Conservation (phyloP, 2,329 filamentous ascomycete species). For the Ophiocordyceps unilateralis region DNA sequence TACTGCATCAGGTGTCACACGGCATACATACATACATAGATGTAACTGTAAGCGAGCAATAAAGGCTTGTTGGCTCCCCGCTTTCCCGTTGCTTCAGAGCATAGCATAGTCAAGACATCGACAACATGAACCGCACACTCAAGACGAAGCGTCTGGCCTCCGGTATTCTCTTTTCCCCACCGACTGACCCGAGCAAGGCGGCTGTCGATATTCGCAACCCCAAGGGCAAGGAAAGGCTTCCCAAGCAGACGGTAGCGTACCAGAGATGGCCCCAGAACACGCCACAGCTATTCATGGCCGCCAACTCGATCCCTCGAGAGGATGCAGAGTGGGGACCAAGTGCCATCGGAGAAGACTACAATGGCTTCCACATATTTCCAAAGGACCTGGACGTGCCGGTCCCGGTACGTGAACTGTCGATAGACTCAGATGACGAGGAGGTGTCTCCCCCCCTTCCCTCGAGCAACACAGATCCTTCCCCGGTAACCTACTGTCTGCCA, state of each 20-base stretch:
- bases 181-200: not conserved
- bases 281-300: not conserved
- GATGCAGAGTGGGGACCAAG: not conserved
- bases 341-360: not conserved
- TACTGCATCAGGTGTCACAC: not conserved
- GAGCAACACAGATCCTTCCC: not conserved
- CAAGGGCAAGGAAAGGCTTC: not conserved
- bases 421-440: not conserved
- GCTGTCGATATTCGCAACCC: not conserved
- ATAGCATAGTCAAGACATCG: not conserved
- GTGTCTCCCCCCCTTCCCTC: not conserved
- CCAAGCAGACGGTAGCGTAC: not conserved
- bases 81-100: not conserved
- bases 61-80: not conserved
- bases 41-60: too few species aligned
- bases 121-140: not conserved
- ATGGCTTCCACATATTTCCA: not conserved
- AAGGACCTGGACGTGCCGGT: not conserved
- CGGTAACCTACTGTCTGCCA: not conserved
- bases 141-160: not conserved
- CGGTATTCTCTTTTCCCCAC: not conserved
- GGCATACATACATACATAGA: too few species aligned
- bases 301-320: not conserved
- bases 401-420: too few species aligned
- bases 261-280: not conserved